These are phyloP conservation scores for Candolleomyces efflorescens DNA, from an alignment of 768 basidiomycete genomes.

Conservation along the genomic window DNA sequence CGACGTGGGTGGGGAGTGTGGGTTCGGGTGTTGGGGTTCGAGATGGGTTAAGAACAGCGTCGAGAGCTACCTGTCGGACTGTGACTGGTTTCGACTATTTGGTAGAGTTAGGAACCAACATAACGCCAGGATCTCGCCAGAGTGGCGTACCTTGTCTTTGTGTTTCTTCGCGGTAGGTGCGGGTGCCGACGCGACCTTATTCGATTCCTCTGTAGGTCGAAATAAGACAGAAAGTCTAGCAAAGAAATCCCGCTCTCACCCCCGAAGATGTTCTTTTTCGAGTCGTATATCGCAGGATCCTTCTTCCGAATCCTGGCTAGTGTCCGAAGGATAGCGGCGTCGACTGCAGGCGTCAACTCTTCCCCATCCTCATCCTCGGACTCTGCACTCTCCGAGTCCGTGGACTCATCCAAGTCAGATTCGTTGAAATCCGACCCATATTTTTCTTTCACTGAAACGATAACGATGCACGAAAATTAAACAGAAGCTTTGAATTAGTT, in stretches of 20 bases:
- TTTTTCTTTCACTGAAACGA: slow-evolving; percentile 70
- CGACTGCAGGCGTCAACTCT: slow-evolving; percentile 88
- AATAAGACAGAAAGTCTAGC: background rate
- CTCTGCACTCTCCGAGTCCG: slow-evolving; percentile 73
- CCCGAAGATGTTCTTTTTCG: slow-evolving; percentile 67
- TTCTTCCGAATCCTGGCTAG: slow-evolving; percentile 77
- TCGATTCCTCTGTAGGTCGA: slow-evolving; percentile 57
- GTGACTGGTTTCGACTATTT: slow-evolving; percentile 66
- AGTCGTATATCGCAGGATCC: slow-evolving; percentile 83
- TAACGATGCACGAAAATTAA: background rate
- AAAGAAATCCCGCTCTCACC: slow-evolving; percentile 37
- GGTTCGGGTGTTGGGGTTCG: slow-evolving; percentile 57
- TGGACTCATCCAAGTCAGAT: slow-evolving; percentile 41
- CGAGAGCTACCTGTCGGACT: slow-evolving; percentile 67
- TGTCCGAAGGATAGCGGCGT: slow-evolving; percentile 91
- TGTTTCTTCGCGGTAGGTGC: slow-evolving; percentile 20
- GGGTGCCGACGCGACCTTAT: slow-evolving; percentile 31
- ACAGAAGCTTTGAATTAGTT: slow-evolving; percentile 3
- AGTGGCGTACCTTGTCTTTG: slow-evolving; percentile 48
- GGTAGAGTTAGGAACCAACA: background rate
- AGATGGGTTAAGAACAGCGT: slow-evolving; percentile 53
- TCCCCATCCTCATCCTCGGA: slow-evolving; percentile 94
- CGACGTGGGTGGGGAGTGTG: slow-evolving; percentile 57
- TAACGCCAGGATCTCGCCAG: background rate
- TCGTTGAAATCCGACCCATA: slow-evolving; percentile 73